These are phyloP conservation scores for Wickerhamiella qilinensis DNA, from an alignment of 805 yeast genomes.

Conservation along the genomic window DNA sequence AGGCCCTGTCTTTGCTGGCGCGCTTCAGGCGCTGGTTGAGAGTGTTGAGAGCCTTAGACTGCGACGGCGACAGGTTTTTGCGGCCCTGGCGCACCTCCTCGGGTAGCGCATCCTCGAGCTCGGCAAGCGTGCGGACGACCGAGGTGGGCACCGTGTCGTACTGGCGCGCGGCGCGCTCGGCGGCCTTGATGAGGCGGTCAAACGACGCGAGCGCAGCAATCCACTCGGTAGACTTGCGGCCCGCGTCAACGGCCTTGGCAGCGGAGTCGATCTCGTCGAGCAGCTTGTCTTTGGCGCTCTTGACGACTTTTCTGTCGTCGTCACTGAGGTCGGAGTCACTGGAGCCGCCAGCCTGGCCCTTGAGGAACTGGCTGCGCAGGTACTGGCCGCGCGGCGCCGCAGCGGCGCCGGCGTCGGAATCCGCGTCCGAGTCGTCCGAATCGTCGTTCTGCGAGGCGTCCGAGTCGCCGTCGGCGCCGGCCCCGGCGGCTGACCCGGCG, in stretches of 20 bases:
- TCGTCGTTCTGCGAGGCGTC: constrained; percentile 26
- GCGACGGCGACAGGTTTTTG: constrained; percentile 66
- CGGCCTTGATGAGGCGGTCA: constrained; percentile 55
- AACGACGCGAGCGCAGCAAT: constrained; percentile 52
- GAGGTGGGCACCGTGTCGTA: constrained; percentile 55
- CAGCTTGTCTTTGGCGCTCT: constrained; percentile 84
- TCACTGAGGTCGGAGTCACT: constrained; percentile 40
- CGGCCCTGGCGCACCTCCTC: constrained; percentile 33
- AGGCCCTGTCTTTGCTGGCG: constrained; percentile 51
- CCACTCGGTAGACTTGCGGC: constrained; percentile 66
- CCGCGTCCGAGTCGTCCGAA: constrained; percentile 33
- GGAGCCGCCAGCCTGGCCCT: constrained; percentile 25
- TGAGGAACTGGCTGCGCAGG: constrained; percentile 22
- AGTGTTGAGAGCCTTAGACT: constrained; percentile 74
- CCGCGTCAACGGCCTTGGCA: constrained; percentile 51
- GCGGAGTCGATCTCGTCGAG: constrained; percentile 66
- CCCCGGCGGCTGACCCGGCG: constrained; percentile 27
- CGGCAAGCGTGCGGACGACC: constrained; percentile 51
- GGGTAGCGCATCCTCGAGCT: constrained; percentile 51
- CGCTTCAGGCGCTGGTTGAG: constrained; percentile 78
- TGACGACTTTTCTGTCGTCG: constrained; percentile 70
- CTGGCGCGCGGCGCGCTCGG: constrained; percentile 61
- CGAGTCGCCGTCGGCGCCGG: constrained; percentile 23
- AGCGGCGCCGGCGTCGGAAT: constrained; percentile 22
- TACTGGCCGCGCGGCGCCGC: too few species aligned